Evolutionary conservation across 1,284 basidiomycete species (phyloP).

Genomic region (Rhizopogon parksii): DNA sequence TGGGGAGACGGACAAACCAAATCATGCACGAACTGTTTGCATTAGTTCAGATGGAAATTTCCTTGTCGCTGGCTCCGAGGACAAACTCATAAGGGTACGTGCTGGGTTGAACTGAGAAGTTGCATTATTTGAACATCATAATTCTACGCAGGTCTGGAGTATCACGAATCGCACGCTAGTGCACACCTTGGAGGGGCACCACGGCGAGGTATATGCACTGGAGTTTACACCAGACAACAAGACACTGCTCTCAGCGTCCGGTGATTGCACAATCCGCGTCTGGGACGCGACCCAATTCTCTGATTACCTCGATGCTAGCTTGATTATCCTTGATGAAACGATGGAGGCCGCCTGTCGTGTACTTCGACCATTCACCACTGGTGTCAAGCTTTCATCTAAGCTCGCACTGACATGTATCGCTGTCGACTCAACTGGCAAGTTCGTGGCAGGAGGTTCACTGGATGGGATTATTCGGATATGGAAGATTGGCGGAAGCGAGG

Average conservation of each 20-base stretch:
- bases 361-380: slow-evolving; percentile 16
- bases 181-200: slow-evolving; percentile 24
- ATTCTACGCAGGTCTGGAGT: slow-evolving; percentile 20
- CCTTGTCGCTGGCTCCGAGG: slow-evolving; percentile 28
- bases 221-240: slow-evolving; percentile 27
- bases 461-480: slow-evolving; percentile 27
- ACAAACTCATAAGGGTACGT: slow-evolving; percentile 26
- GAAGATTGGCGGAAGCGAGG: slow-evolving; percentile 6
- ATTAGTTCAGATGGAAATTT: slow-evolving; percentile 28
- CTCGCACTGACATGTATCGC: slow-evolving; percentile 27
- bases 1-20: slow-evolving; percentile 13
- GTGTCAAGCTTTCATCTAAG: slow-evolving; percentile 14
- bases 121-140: neutral
- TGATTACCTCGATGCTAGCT: slow-evolving; percentile 9
- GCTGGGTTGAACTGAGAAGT: neutral
- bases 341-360: slow-evolving; percentile 17
- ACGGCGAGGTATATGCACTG: slow-evolving; percentile 26
- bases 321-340: slow-evolving; percentile 6
- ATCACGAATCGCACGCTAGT: slow-evolving; percentile 21
- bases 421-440: slow-evolving; percentile 19
- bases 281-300: slow-evolving; percentile 26
- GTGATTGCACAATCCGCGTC: slow-evolving; percentile 25
- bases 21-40: slow-evolving; percentile 28
- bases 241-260: slow-evolving; percentile 28
- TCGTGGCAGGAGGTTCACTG: slow-evolving; percentile 29